phyloP scores from a whole-genome alignment of 805 yeast species.

The Blastobotrys robertii region DNA sequence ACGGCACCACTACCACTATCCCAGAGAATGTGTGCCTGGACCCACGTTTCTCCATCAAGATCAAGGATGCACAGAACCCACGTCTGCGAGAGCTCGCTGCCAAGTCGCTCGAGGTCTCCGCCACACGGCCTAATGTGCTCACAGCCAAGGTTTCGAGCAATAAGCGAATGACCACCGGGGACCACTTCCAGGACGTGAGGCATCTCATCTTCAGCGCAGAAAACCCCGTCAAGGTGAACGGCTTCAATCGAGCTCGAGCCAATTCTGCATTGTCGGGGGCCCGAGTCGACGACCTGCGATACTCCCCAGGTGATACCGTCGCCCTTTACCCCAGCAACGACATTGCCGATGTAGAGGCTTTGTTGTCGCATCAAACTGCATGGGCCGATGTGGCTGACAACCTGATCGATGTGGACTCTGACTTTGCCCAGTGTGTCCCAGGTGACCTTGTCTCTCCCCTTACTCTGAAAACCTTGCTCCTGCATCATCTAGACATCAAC shows the following conservation, averaged over 20 bases:
- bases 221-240: background rate
- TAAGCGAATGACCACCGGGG: slow-evolving; percentile 50
- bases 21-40: slow-evolving; percentile 30
- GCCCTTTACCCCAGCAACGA: slow-evolving; percentile 70
- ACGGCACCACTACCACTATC: slow-evolving; percentile 17
- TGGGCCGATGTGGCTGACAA: slow-evolving; percentile 69
- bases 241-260: background rate
- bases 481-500: slow-evolving; percentile 72
- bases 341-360: slow-evolving; percentile 47
- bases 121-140: slow-evolving; percentile 23
- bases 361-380: slow-evolving; percentile 52
- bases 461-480: slow-evolving; percentile 63
- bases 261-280: slow-evolving; percentile 1
- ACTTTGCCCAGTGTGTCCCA: slow-evolving; percentile 20
- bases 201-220: slow-evolving; percentile 38
- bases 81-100: slow-evolving; percentile 12
- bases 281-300: slow-evolving; percentile 19
- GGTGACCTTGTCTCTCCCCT: slow-evolving; percentile 46
- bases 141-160: slow-evolving; percentile 43
- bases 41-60: slow-evolving; percentile 27
- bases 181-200: slow-evolving; percentile 89
- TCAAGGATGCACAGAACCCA: slow-evolving; percentile 23
- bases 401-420: slow-evolving; percentile 34
- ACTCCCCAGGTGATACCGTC: slow-evolving; percentile 72
- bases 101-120: slow-evolving; percentile 24